Base-by-base conservation (phyloP, 2,329 filamentous ascomycete species). In the Sporothrix brunneoviolacea region DNA sequence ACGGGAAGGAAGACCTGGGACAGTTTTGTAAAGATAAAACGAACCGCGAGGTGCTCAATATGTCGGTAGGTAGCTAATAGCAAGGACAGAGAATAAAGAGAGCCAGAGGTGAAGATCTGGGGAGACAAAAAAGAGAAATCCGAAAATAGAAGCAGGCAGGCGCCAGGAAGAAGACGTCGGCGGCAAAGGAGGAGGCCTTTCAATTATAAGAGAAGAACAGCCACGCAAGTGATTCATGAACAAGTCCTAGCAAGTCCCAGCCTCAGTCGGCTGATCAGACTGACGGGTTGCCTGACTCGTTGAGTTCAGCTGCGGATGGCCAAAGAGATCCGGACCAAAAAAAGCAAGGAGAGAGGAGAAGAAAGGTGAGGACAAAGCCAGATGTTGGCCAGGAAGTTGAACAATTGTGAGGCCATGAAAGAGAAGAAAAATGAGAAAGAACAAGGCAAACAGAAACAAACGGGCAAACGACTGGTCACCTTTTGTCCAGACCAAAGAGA, bases 221-320 rank as follows among this genome's bases (percentile, higher is more conserved):
- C 22, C 36, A 44, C 38, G 19, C 40, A 9, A 49, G 51, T 49
- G 51, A 53, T 50, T 47, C 47, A 53, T 37, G 48, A 54, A 48
- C 43, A 39, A 21, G 42, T 15, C 28, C 4, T 10, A 4, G 18
- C 36, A 9, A 30, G 50, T 30, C 38, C 30, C 40, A 21, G 22
- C 32, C 39, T 38, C 15, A 28, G 38, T 42, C 38, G 27, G 46
- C 47, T 43, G 47, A 37, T 36, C n/a, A 28, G 33, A 15, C 33
- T 13, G 18, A 28, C 24, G 15, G 18, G 43, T 24, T 49, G 38
- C 47, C 38, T 42, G 16, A 19, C n/a, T 49, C 19, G 13, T 39
- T 39, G 45, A 27, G 18, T 40, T 36, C 36, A 48, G 45, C 36
- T n/a, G n/a, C n/a, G n/a, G n/a, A n/a, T n/a, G n/a, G n/a, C n/a